A percentile compares a stretch with the other conserved stretches of the same genome.
These are phyloP conservation scores for Botrytis tulipae DNA, from an alignment of 2,329 filamentous ascomycete genomes.

Conservation along the genomic window DNA sequence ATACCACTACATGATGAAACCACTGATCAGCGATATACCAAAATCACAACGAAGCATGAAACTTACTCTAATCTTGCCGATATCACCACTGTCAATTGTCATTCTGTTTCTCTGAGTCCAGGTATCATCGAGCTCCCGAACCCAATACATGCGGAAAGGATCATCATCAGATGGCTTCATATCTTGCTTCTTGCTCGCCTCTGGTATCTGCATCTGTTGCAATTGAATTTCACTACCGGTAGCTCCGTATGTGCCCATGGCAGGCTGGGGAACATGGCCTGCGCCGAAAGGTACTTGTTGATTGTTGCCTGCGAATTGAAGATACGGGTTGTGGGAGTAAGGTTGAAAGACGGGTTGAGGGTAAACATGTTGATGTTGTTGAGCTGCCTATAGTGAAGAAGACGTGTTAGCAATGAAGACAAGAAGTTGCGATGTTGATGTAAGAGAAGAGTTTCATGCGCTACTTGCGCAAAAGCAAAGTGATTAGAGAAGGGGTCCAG, in stretches of 20 bases:
- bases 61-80: conserved; percentile 46
- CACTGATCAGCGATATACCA: not conserved
- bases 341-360: conserved; percentile 15
- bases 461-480: not conserved
- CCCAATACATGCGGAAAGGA: conserved; percentile 59
- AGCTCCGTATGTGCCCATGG: conserved; percentile 25
- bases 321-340: not conserved
- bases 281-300: conserved; percentile 21
- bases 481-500: too few relatives aligned
- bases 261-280: conserved; percentile 26
- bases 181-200: conserved; percentile 47
- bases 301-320: not conserved
- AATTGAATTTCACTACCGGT: conserved; percentile 31
- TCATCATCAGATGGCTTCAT: conserved; percentile 62
- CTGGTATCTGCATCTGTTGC: conserved; percentile 30
- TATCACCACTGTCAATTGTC: conserved; percentile 56
- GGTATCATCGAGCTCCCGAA: conserved; percentile 58
- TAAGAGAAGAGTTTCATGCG: not conserved
- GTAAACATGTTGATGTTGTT: not conserved
- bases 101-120: conserved; percentile 59
- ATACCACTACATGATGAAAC: conserved; percentile 50
- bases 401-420: not conserved
- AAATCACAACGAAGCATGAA: not conserved
- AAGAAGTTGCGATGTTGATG: not conserved
- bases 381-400: not conserved